Base-by-base conservation (phyloP, 2,329 filamentous ascomycete genomes). In the Aspergillus sp. region DNA sequence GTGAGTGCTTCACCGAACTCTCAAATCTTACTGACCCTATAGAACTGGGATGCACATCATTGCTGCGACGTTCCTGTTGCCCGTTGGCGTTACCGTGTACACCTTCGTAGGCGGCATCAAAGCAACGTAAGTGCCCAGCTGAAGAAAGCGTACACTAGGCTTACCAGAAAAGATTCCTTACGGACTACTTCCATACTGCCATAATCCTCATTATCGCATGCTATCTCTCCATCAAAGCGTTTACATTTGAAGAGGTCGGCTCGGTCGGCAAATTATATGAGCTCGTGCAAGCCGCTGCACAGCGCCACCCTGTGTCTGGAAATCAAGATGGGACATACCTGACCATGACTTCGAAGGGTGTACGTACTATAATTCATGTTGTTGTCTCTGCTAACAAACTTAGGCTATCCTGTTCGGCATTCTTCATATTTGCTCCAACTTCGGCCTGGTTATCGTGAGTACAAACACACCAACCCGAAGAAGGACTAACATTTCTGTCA, bases 111-210 rank as follows among this genome's bases (percentile, higher is more conserved):
- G 76, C 1, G 76, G 76, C 2, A 77, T 78, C 57, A 78, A 78
- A 55, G 76, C 76, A 50, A 78, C 76, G 66, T 73, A 52, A 44
- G 65, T 63, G 8, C 7, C 3, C 11, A 25, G 30, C 25, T 4
- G 8, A 19, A 3, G 3, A 8, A 11, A 8, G 25, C 7, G 8
- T 3, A 47, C 47, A 17, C 60, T 30, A 58, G 63, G 10, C 57
- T 60, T 25, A 56, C 38, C 54, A 47, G 38, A 36, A 27, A 23
- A 77, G 73, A 0, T 77, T 77, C 56, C 64, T 84, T 5, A 84
- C 82, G 0, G 81, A 84, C 60, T 84, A 83, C 62, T 77, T 84
- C 25, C 83, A 86, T 63, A 86, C 83, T 0, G 80, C 84, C 13
- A 79, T 82, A 10, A 84, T 85, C 19, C 76, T 83, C 1, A 80